Evolutionary conservation across 129 eudicot species (phyloP).

Genomic region (Artemisia tridentata): DNA sequence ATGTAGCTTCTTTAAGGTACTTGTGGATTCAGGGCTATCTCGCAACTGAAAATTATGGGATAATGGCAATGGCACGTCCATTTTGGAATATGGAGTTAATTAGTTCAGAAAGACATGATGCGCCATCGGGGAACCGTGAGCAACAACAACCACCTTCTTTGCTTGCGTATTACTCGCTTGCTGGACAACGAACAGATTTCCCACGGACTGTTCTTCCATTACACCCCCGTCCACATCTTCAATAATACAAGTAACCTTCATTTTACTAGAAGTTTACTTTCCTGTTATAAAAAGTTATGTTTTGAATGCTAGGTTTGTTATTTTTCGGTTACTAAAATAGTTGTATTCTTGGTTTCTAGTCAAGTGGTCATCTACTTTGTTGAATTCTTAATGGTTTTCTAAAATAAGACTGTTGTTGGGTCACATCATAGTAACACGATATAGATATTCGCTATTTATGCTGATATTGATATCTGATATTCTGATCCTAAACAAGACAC

Average conservation of each 20-base stretch:
- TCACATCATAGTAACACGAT: not conserved
- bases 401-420: not conserved
- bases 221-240: slow-evolving; percentile 32
- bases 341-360: not conserved
- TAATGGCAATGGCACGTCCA: slow-evolving; percentile 71
- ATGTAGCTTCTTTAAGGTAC: slow-evolving; percentile 63
- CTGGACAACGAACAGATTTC: slow-evolving; percentile 78
- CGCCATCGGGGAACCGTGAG: slow-evolving; percentile 3
- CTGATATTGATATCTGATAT: not conserved
- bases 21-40: slow-evolving; percentile 85
- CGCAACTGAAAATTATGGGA: slow-evolving; percentile 40
- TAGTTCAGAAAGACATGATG: slow-evolving; percentile 26
- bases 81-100: slow-evolving; percentile 93
- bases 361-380: not conserved
- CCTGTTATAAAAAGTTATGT: slow-evolving; percentile 1
- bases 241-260: slow-evolving; percentile 16
- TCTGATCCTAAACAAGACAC: not conserved
- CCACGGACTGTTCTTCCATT: slow-evolving; percentile 62
- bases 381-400: not conserved
- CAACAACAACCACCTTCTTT: slow-evolving; percentile 60
- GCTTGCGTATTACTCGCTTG: slow-evolving; percentile 88
- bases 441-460: not conserved
- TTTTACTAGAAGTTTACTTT: not conserved
- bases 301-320: not conserved
- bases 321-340: not conserved